These are phyloP conservation scores for Ormosia emarginata DNA, from an alignment of 306 rosid species.

Conservation along the genomic window DNA sequence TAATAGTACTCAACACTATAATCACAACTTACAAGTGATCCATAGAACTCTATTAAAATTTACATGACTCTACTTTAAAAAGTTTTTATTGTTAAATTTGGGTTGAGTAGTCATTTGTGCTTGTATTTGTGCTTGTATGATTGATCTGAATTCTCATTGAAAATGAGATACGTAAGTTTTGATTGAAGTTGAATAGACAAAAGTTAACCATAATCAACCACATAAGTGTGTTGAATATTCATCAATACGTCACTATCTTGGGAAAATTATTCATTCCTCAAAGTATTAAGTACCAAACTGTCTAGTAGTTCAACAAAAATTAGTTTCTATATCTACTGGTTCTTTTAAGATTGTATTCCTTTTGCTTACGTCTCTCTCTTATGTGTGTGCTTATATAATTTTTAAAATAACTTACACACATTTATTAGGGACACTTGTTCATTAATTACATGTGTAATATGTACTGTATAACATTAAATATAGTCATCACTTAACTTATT, in stretches of 20 bases:
- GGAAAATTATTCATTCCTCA: not conserved
- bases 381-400: not conserved
- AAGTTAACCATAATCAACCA: not conserved
- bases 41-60: not conserved
- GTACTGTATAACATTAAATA: not conserved
- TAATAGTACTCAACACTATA: not conserved
- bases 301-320: not conserved
- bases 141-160: not conserved
- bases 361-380: not conserved
- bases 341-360: not conserved
- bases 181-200: not conserved
- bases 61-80: not conserved
- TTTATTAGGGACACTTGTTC: not conserved
- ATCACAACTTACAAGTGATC: not conserved
- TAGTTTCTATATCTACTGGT: slow-evolving; percentile 2
- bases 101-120: not conserved
- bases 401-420: not conserved
- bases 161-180: not conserved
- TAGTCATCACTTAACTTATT: too few species aligned
- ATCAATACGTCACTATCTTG: not conserved
- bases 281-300: not conserved
- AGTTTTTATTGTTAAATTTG: not conserved
- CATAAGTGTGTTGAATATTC: not conserved
- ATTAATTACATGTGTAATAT: not conserved
- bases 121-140: not conserved